A percentile compares a stretch with the other conserved stretches of the same genome.
Conservation (phyloP, 2,329 filamentous ascomycete species). For the Falciphora oryzae region DNA sequence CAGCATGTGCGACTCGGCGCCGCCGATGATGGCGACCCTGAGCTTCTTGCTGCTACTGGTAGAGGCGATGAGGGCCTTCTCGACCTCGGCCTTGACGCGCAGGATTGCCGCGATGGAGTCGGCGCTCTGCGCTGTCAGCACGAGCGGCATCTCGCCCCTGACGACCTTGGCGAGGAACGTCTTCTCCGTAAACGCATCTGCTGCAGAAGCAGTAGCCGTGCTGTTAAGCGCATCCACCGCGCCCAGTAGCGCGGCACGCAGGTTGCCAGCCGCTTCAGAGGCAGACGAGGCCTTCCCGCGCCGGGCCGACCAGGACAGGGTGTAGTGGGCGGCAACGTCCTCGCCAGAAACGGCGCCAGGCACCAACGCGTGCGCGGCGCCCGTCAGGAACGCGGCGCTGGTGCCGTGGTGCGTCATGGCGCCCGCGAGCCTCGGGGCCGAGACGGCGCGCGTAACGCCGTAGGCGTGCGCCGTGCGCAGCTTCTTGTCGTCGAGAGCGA, state of each 20-base stretch:
- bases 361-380: constrained; percentile 39
- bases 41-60: constrained; percentile 24
- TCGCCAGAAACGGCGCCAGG: constrained; percentile 45
- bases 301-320: constrained; percentile 43
- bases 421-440: constrained; percentile 43
- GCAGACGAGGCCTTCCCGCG: constrained; percentile 39
- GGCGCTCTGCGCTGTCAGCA: constrained; percentile 55
- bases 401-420: constrained; percentile 46
- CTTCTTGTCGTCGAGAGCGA: constrained; percentile 50
- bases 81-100: constrained; percentile 52
- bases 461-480: constrained; percentile 46
- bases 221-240: constrained; percentile 31
- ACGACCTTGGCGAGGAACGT: constrained; percentile 50
- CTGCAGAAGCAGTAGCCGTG: constrained; percentile 10
- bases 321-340: constrained; percentile 47
- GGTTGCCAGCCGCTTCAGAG: constrained; percentile 44
- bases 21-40: constrained; percentile 54
- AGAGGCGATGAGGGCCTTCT: constrained; percentile 29
- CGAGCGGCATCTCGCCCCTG: constrained; percentile 46
- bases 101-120: constrained; percentile 56
- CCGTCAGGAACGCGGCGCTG: constrained; percentile 53
- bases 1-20: constrained; percentile 56
- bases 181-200: constrained; percentile 40
- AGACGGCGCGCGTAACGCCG: constrained; percentile 53
- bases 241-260: constrained; percentile 49